Evolutionary conservation across 441 rosid genomes (phyloP).

Genomic region (Pelargonium cotyledonis): DNA sequence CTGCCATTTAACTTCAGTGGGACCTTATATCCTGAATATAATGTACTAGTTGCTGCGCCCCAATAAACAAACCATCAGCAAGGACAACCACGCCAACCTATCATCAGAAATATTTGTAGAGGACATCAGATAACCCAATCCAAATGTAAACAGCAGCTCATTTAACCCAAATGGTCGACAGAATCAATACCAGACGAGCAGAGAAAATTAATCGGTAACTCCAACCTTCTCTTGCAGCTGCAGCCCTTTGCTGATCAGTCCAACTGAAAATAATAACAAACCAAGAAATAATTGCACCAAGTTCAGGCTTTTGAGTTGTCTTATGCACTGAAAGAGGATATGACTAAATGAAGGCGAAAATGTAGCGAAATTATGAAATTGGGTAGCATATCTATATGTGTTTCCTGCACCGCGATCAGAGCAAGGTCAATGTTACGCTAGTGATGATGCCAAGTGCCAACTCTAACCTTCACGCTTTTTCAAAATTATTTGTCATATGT

Average conservation of each 20-base stretch:
- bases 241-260: conserved; percentile 93
- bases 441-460: not conserved
- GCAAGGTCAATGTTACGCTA: not conserved
- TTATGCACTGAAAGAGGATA: no score
- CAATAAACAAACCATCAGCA: conserved; percentile 68
- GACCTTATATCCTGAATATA: conserved; percentile 63
- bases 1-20: conserved; percentile 32
- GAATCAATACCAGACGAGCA: conserved; percentile 61
- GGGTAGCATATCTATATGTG: not conserved
- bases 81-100: conserved; percentile 64
- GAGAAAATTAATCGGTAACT: conserved; percentile 67
- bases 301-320: no score
- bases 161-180: conserved; percentile 9
- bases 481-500: not conserved
- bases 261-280: conserved; percentile 42
- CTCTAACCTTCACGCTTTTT: not conserved
- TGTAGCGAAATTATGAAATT: no score
- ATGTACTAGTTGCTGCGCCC: conserved; percentile 59
- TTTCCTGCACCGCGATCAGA: not conserved
- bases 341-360: no score
- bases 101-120: conserved; percentile 10
- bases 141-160: not conserved
- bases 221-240: conserved; percentile 93
- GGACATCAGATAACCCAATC: conserved; percentile 12
- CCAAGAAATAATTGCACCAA: conserved; percentile 7